A percentile compares a stretch with the other conserved stretches of the same genome.
These are phyloP conservation scores for Lanmaoa pseudosensibilis DNA, from an alignment of 768 basidiomycete genomes.

Conservation along the genomic window DNA sequence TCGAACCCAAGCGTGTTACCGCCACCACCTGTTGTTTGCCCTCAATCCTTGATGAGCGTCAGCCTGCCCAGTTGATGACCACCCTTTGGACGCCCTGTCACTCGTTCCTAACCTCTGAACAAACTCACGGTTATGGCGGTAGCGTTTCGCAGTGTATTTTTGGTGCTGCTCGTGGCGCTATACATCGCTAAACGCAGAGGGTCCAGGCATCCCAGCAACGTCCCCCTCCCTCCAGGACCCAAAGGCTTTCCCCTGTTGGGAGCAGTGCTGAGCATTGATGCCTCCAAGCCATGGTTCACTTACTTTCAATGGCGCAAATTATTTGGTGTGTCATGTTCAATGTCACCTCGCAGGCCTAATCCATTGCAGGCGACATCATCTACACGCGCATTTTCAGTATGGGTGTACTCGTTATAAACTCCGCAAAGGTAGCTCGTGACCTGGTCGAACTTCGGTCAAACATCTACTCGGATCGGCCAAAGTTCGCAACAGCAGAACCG, in stretches of 20 bases:
- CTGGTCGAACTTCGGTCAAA: conserved; percentile 30
- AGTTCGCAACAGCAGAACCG: conserved; percentile 24
- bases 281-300: conserved; percentile 33
- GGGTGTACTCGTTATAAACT: conserved; percentile 30
- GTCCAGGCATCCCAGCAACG: background rate
- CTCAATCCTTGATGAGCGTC: background rate
- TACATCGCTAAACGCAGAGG: conserved; percentile 10
- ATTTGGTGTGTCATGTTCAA: conserved; percentile 17
- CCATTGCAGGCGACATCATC: conserved; percentile 21
- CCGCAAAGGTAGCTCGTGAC: conserved; percentile 27
- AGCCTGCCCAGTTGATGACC: background rate
- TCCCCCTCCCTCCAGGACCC: conserved; percentile 50
- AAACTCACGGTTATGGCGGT: background rate
- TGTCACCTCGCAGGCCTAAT: background rate
- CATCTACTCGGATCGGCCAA: conserved; percentile 38
- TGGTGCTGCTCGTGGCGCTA: conserved; percentile 13
- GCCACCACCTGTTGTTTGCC: background rate
- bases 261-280: conserved; percentile 25
- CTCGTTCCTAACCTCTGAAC: background rate
- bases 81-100: background rate
- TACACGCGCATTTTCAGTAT: conserved; percentile 23
- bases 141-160: background rate
- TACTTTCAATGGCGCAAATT: conserved; percentile 33
- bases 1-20: too few species aligned
- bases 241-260: conserved; percentile 41